A percentile compares a stretch with the other conserved stretches of the same genome.
phyloP scores from a whole-genome alignment of 495 filamentous ascomycete genomes.

The Neurospora cerealis region DNA sequence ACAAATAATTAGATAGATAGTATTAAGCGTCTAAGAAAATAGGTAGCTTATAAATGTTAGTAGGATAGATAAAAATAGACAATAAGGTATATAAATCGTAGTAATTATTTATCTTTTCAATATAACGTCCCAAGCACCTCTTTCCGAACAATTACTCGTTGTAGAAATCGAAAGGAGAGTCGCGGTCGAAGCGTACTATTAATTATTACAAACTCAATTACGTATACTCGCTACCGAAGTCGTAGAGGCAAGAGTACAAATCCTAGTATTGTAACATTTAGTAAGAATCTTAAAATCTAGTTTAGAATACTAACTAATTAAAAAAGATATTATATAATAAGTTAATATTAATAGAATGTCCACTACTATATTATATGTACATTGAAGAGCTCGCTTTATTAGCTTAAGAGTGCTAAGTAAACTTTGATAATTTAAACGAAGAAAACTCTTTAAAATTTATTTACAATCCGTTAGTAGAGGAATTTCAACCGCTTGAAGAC shows the following conservation, averaged over 20 bases:
- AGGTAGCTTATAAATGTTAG: not conserved
- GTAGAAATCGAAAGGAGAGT: not conserved
- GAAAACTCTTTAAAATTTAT: not conserved
- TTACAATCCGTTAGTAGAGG: not conserved
- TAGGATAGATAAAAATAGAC: not conserved
- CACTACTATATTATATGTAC: not conserved
- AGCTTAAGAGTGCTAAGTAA: not conserved
- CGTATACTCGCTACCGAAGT: not conserved
- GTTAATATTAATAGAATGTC: not conserved
- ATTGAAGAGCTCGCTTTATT: not conserved
- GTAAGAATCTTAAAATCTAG: not conserved
- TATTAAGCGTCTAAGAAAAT: not conserved
- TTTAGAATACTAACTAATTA: not conserved
- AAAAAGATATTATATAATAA: not conserved
- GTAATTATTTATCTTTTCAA: not conserved
- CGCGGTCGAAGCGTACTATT: not conserved
- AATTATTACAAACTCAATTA: too few relatives aligned
- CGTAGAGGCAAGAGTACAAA: not conserved
- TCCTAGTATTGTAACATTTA: not conserved
- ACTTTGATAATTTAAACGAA: not conserved
- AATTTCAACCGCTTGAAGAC: not conserved
- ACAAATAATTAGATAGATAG: not conserved
- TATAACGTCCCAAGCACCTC: not conserved
- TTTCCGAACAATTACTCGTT: not conserved
- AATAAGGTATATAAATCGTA: not conserved